phyloP scores from a whole-genome alignment of 768 basidiomycete species.

The Gautieria morchelliformis region DNA sequence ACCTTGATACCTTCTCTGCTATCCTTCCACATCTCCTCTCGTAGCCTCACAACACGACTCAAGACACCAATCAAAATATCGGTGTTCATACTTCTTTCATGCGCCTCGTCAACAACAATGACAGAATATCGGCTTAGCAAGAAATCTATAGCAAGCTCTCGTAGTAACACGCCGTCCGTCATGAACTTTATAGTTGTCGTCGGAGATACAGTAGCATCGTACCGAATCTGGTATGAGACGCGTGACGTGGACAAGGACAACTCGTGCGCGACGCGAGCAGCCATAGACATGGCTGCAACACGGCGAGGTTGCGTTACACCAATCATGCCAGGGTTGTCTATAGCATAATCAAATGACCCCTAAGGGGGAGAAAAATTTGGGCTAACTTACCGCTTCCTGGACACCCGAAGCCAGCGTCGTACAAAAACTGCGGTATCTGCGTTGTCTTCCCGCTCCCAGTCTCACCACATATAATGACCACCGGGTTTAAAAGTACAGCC shows the following conservation, averaged over 20 bases:
- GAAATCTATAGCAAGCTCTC: constrained; percentile 89
- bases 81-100: constrained; percentile 96
- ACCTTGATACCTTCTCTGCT: constrained; percentile 67
- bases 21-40: constrained; percentile 84
- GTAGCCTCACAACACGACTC: constrained; percentile 83
- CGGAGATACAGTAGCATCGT: constrained; percentile 87
- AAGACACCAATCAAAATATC: constrained; percentile 95
- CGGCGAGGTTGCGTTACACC: constrained; percentile 95
- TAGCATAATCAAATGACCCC: neutral
- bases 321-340: constrained; percentile 97
- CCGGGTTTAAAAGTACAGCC: constrained; percentile 74
- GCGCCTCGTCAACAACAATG: constrained; percentile 95
- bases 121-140: constrained; percentile 90
- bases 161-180: constrained; percentile 95
- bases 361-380: neutral
- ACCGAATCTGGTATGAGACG: constrained; percentile 96
- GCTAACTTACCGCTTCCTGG: constrained; percentile 59
- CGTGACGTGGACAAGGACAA: constrained; percentile 71
- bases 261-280: constrained; percentile 85
- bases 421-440: constrained; percentile 97
- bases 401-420: constrained; percentile 89
- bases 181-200: constrained; percentile 96
- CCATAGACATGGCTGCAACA: constrained; percentile 96
- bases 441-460: constrained; percentile 99
- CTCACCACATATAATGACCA: constrained; percentile 86